Evolutionary conservation across 805 yeast genomes (phyloP).

Genomic region (Scheffersomyces coipomensis): DNA sequence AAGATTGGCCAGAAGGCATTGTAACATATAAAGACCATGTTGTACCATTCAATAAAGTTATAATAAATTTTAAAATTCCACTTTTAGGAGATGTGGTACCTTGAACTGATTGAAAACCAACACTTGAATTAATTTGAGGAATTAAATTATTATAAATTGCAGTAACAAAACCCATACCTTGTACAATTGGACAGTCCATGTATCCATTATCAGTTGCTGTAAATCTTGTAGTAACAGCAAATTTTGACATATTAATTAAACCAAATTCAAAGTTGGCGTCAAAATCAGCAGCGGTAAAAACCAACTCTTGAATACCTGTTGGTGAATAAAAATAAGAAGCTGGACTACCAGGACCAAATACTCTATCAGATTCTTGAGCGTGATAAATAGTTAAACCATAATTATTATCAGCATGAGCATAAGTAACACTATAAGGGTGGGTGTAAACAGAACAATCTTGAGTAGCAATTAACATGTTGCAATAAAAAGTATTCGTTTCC

Average conservation of each 20-base stretch:
- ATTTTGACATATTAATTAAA: slow-evolving; percentile 9
- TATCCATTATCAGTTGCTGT: slow-evolving; percentile 1
- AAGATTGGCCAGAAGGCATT: slow-evolving; percentile 24
- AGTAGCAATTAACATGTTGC: slow-evolving; percentile 11
- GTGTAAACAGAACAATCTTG: slow-evolving; percentile 13
- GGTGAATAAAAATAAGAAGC: slow-evolving; percentile 15
- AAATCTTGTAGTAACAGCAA: slow-evolving; percentile 11
- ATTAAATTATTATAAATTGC: slow-evolving; percentile 50
- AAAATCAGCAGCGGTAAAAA: slow-evolving; percentile 10
- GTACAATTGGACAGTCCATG: slow-evolving; percentile 50
- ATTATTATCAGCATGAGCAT: slow-evolving; percentile 4
- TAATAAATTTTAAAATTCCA: slow-evolving; percentile 12
- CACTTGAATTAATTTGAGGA: slow-evolving; percentile 55
- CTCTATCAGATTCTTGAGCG: slow-evolving; percentile 10
- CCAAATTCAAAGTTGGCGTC: slow-evolving; percentile 3
- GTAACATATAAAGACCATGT: slow-evolving; percentile 15
- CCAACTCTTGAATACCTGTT: slow-evolving; percentile 12
- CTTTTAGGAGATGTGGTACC: slow-evolving; percentile 11
- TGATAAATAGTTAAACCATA: slow-evolving; percentile 10
- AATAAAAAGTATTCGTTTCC: slow-evolving; percentile 15
- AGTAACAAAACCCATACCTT: slow-evolving; percentile 79
- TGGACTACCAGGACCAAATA: slow-evolving; percentile 12
- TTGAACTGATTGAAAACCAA: slow-evolving; percentile 18
- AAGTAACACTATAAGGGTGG: slow-evolving; percentile 14
- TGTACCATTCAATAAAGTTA: slow-evolving; percentile 12